Conservation (phyloP, 306 rosid genomes). For the Cicer chorassanicum region DNA sequence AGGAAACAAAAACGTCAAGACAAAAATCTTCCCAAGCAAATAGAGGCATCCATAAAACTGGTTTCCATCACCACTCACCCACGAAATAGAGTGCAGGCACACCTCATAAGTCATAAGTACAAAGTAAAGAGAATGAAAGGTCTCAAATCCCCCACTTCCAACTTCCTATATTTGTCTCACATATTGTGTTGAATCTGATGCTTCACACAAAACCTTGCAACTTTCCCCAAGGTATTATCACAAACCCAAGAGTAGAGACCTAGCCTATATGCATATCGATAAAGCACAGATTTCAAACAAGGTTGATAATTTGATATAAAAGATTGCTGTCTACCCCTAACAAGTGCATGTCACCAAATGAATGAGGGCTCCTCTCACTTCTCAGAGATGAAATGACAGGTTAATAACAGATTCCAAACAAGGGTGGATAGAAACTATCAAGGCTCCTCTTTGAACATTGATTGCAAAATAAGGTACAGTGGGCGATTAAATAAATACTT, state of each 20-base stretch:
- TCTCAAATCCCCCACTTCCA: background rate
- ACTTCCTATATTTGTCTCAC: background rate
- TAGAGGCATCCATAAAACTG: background rate
- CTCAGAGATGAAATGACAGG: background rate
- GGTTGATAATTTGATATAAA: background rate
- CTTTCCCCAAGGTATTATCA: background rate
- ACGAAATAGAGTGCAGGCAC: background rate
- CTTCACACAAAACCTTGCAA: background rate
- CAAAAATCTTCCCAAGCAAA: background rate
- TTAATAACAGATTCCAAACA: background rate
- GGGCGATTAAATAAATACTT: background rate
- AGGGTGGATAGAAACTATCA: constrained; percentile 1
- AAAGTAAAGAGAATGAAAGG: background rate
- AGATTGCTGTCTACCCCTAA: background rate
- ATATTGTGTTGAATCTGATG: background rate
- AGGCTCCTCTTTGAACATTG: background rate
- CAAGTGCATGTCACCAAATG: background rate
- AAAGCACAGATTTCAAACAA: background rate
- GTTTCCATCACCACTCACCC: background rate
- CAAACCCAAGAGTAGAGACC: background rate
- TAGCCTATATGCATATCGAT: background rate
- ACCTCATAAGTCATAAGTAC: constrained; percentile 18
- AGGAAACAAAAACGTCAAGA: background rate
- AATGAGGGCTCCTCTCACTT: too few species aligned
- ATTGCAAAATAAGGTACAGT: background rate